Evolutionary conservation across 2,329 filamentous ascomycete species (phyloP).

Genomic region (Fusarium austroafricanum): DNA sequence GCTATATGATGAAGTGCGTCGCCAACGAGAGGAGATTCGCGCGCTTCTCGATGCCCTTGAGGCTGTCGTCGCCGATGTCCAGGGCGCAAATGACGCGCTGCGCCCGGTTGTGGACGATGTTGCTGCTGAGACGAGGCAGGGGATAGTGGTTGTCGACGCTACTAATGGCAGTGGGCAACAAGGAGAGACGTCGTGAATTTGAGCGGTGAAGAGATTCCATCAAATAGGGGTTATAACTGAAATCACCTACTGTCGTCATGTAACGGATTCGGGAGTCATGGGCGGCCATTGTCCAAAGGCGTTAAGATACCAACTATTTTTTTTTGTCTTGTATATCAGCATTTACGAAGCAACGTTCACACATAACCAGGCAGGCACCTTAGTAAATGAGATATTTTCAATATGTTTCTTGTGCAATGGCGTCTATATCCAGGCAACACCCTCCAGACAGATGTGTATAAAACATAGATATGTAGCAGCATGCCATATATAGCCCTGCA

Average conservation of each 20-base stretch:
- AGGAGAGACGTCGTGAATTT: conserved; percentile 1
- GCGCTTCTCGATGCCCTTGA: conserved; percentile 63
- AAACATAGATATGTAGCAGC: conserved; percentile 2
- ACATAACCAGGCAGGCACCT: background rate
- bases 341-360: conserved; percentile 17
- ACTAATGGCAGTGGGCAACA: conserved; percentile 10
- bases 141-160: conserved; percentile 38
- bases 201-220: background rate
- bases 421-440: conserved; percentile 17
- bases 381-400: background rate
- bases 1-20: conserved; percentile 62
- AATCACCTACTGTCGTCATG: background rate
- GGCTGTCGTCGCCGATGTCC: conserved; percentile 64
- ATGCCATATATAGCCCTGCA: conserved; percentile 6
- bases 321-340: conserved; percentile 27
- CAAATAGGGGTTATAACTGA: background rate
- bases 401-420: conserved; percentile 2
- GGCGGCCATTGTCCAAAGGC: background rate
- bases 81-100: conserved; percentile 63
- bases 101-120: conserved; percentile 60
- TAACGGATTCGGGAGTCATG: conserved; percentile 4
- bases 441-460: background rate
- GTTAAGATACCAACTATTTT: conserved; percentile 31
- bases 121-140: conserved; percentile 60
- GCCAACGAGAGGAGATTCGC: conserved; percentile 67